Percentiles rank a stretch among this genome's conserved stretches.
Evolutionary conservation across 2,329 filamentous ascomycete species (phyloP).

Genomic region (Chaetomium globosum): DNA sequence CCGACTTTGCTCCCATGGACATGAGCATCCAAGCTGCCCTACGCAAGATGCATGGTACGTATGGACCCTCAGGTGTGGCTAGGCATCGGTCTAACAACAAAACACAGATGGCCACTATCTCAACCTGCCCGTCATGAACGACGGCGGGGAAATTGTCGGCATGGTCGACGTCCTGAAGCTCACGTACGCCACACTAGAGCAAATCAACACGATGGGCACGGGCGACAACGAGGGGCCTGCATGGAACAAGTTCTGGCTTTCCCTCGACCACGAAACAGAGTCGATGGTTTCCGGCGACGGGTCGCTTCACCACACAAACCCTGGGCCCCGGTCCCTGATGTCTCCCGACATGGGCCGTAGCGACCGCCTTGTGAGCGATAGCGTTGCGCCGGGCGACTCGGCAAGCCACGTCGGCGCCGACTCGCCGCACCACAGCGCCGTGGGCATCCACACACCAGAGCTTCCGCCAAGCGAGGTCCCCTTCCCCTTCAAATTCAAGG

Average conservation of each 20-base stretch:
- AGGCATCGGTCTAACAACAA: conserved; percentile 25
- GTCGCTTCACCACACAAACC: conserved; percentile 70
- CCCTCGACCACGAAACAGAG: conserved; percentile 90
- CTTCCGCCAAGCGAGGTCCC: conserved; percentile 70
- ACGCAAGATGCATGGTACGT: conserved; percentile 93
- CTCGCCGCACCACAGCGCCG: conserved; percentile 68
- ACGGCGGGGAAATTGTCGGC: conserved; percentile 92
- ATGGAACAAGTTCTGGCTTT: conserved; percentile 99
- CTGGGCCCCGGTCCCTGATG: conserved; percentile 73
- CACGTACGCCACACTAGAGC: conserved; percentile 95
- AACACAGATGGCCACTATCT: conserved; percentile 89
- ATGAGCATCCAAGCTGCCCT: conserved; percentile 99
- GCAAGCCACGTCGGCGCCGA: conserved; percentile 88
- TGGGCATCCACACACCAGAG: conserved; percentile 52
- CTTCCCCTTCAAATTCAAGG: conserved; percentile 99
- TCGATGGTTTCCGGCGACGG: conserved; percentile 94
- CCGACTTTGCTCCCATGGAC: conserved; percentile 96
- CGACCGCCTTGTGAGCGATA: conserved; percentile 73
- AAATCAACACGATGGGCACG: conserved; percentile 93
- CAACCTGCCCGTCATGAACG: conserved; percentile 98
- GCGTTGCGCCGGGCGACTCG: conserved; percentile 88
- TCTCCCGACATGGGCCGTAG: conserved; percentile 72
- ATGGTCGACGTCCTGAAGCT: conserved; percentile 99
- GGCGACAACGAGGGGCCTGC: conserved; percentile 90
- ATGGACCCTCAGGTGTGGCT: conserved; percentile 42